These are phyloP conservation scores for Ganoderma multipileum DNA, from an alignment of 1,284 basidiomycete genomes.

Conservation along the genomic window DNA sequence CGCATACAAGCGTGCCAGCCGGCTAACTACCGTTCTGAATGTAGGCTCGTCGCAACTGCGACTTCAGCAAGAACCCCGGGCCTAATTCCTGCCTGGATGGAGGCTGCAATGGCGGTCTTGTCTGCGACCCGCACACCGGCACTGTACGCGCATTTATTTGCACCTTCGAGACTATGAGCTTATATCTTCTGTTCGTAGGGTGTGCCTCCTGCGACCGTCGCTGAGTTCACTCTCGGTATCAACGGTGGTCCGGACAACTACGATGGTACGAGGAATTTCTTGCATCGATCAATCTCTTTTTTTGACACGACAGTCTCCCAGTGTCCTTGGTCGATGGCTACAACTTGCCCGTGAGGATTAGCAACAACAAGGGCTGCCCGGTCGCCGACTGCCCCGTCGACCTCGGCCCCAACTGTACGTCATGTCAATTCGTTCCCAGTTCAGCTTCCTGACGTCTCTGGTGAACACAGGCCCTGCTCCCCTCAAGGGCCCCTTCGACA, in stretches of 20 bases:
- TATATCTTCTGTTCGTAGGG: slow-evolving; percentile 34
- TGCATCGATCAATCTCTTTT: neutral
- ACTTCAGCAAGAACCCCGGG: slow-evolving; percentile 49
- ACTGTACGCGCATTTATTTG: neutral
- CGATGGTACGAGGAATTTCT: slow-evolving; percentile 40
- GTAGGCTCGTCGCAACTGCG: slow-evolving; percentile 51
- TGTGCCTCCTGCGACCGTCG: slow-evolving; percentile 44
- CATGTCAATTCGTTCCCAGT: neutral
- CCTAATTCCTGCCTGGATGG: slow-evolving; percentile 52
- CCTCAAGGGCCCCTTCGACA: slow-evolving; percentile 47
- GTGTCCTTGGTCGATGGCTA: slow-evolving; percentile 46
- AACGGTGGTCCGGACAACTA: slow-evolving; percentile 44
- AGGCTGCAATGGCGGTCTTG: slow-evolving; percentile 55
- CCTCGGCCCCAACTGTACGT: slow-evolving; percentile 46
- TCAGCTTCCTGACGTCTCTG: neutral
- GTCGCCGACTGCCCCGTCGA: slow-evolving; percentile 51
- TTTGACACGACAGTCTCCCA: neutral
- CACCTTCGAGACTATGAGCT: neutral
- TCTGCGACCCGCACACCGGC: slow-evolving; percentile 47
- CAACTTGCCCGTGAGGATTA: slow-evolving; percentile 49
- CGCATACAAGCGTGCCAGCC: neutral
- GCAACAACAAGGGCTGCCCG: slow-evolving; percentile 49
- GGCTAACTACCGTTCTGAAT: neutral
- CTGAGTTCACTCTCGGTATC: slow-evolving; percentile 48
- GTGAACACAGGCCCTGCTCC: slow-evolving; percentile 42